Evolutionary conservation across 177 flowering plant genomes (phyloP).

Genomic region (Vitis hybrid): DNA sequence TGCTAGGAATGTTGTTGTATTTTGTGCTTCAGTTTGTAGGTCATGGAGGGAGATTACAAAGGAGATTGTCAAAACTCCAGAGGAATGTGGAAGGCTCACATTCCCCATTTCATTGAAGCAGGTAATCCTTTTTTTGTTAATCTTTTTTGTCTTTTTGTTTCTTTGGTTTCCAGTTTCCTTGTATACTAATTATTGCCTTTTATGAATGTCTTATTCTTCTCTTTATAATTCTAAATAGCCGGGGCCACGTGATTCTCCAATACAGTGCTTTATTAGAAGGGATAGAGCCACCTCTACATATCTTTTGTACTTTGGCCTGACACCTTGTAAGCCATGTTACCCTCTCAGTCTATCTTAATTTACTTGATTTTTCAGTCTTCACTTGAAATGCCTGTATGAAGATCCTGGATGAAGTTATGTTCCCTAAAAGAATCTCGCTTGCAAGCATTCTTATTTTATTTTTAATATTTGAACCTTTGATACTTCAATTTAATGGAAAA

Average conservation of each 20-base stretch:
- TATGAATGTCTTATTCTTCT: not conserved
- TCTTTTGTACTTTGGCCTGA: constrained; percentile 28
- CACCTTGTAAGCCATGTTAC: constrained; percentile 34
- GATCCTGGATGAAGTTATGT: not conserved
- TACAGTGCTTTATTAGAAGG: constrained; percentile 46
- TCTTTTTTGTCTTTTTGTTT: not conserved
- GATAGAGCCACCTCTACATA: constrained; percentile 38
- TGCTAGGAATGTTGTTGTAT: constrained; percentile 37
- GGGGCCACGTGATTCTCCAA: constrained; percentile 40
- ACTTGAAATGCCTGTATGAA: not conserved
- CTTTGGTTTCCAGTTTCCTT: not conserved
- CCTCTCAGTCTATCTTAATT: not conserved
- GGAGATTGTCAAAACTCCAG: constrained; percentile 46
- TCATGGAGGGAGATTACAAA: constrained; percentile 47
- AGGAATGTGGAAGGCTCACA: constrained; percentile 48
- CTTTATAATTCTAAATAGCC: constrained; percentile 25
- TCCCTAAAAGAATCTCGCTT: not conserved
- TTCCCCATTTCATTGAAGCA: constrained; percentile 54
- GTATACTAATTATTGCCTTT: not conserved
- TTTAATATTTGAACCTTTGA: not conserved
- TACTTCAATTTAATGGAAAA: not conserved
- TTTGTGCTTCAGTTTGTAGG: constrained; percentile 43
- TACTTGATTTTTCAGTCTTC: not conserved
- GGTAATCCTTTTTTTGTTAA: constrained; percentile 19
- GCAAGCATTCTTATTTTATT: not conserved